These are phyloP conservation scores for Aureobasidium namibiae DNA, from an alignment of 2,329 filamentous ascomycete genomes.

Conservation along the genomic window DNA sequence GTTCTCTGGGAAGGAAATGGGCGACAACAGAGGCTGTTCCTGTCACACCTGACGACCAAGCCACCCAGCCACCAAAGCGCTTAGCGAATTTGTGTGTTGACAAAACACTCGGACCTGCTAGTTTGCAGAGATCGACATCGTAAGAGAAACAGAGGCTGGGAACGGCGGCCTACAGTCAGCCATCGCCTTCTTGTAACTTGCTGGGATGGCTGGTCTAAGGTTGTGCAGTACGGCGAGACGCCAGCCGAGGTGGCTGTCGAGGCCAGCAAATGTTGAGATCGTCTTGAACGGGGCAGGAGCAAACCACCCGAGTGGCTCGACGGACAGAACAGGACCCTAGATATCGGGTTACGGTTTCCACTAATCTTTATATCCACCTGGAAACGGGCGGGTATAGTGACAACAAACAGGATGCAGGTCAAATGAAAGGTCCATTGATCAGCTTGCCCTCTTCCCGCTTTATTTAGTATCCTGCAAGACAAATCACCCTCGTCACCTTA, in stretches of 20 bases:
- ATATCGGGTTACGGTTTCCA: not conserved
- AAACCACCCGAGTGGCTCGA: constrained; percentile 12
- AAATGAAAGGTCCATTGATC: constrained; percentile 11
- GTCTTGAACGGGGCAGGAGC: not conserved
- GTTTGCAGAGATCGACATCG: constrained; percentile 10
- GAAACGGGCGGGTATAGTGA: constrained; percentile 11
- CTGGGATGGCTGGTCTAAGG: not conserved
- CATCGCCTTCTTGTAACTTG: not conserved
- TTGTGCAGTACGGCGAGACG: not conserved
- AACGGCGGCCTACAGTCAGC: not conserved
- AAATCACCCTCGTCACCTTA: constrained; percentile 7
- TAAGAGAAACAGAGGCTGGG: constrained; percentile 3
- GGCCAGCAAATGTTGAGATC: not conserved
- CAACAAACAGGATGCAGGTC: constrained; percentile 12
- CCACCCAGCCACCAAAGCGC: constrained; percentile 11
- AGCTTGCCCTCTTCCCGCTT: not conserved
- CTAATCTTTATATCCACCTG: constrained; percentile 9
- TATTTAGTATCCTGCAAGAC: constrained; percentile 7
- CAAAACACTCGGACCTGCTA: constrained; percentile 6
- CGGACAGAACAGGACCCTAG: not conserved
- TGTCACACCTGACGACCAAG: not conserved
- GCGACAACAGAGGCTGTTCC: not conserved
- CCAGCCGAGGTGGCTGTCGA: not conserved
- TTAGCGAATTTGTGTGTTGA: constrained; percentile 5
- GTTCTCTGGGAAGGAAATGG: not conserved